Conservation (phyloP, 139 green algal species). For the Tetraselmis chui region DNA sequence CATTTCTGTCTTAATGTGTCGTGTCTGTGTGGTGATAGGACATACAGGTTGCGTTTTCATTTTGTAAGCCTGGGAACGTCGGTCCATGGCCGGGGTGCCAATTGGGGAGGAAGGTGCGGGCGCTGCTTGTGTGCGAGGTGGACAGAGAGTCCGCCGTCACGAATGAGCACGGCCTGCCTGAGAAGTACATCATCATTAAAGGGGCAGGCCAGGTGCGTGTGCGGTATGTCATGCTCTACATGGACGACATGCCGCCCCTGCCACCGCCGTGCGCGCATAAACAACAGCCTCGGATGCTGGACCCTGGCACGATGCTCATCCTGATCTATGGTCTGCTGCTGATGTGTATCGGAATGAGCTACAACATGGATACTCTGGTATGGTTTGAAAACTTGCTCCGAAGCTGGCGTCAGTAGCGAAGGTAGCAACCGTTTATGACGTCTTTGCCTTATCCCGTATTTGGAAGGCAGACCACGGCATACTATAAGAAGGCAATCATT, state of each 20-base stretch:
- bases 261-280: neutral
- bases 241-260: constrained; percentile 4
- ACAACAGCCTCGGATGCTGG: constrained; percentile 1
- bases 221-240: constrained; percentile 26
- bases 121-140: constrained; percentile 38
- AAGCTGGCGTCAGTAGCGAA: neutral
- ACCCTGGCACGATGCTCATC: constrained; percentile 22
- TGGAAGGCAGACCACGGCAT: too few species aligned
- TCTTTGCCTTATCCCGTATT: too few species aligned
- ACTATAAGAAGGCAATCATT: too few species aligned
- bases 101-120: constrained; percentile 23
- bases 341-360: constrained; percentile 9
- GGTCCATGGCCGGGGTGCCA: constrained; percentile 7
- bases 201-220: constrained; percentile 17
- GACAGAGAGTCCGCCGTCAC: constrained; percentile 12
- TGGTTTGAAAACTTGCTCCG: neutral
- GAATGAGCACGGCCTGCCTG: constrained; percentile 6
- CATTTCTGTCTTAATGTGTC: too few species aligned
- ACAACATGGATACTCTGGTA: neutral
- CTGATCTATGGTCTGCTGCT: constrained; percentile 21
- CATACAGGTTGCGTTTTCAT: constrained; percentile 27
- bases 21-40: too few species aligned
- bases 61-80: constrained; percentile 16
- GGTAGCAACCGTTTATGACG: too few species aligned
- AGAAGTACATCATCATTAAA: constrained; percentile 29